These are phyloP conservation scores for Zygosaccharomyces bailii DNA, from an alignment of 805 yeast genomes.

Conservation along the genomic window DNA sequence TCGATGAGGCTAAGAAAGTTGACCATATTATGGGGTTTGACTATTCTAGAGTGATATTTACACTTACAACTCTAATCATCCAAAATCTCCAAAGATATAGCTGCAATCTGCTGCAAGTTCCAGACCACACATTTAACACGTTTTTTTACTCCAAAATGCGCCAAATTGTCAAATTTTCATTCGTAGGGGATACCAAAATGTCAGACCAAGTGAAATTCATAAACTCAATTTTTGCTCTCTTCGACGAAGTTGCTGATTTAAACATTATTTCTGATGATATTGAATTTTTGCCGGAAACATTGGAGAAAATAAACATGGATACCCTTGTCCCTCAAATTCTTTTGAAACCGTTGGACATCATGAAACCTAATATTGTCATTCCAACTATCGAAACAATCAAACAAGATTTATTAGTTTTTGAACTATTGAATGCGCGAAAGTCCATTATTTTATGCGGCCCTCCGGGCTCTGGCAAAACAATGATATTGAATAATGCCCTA, in stretches of 20 bases:
- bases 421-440: slow-evolving; percentile 51
- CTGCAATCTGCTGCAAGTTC: neutral
- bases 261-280: slow-evolving; percentile 44
- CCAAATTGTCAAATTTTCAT: slow-evolving; percentile 25
- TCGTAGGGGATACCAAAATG: slow-evolving; percentile 40
- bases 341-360: slow-evolving; percentile 57
- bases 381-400: slow-evolving; percentile 76
- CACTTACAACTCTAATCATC: neutral
- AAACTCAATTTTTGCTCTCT: neutral
- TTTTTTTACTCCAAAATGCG: slow-evolving; percentile 8
- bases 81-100: slow-evolving; percentile 4
- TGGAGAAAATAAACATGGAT: slow-evolving; percentile 31
- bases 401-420: slow-evolving; percentile 58
- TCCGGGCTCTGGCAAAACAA: slow-evolving; percentile 96
- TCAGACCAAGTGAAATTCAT: slow-evolving; percentile 34
- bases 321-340: slow-evolving; percentile 40
- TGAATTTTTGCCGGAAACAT: slow-evolving; percentile 39
- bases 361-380: slow-evolving; percentile 60
- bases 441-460: slow-evolving; percentile 87
- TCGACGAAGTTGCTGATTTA: neutral
- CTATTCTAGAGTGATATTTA: neutral
- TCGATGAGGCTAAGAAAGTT: neutral
- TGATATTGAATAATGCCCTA: slow-evolving; percentile 74
- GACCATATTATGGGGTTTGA: slow-evolving; percentile 13
- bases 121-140: neutral